phyloP scores from a whole-genome alignment of 768 basidiomycete genomes.

The Auricularia sp. region DNA sequence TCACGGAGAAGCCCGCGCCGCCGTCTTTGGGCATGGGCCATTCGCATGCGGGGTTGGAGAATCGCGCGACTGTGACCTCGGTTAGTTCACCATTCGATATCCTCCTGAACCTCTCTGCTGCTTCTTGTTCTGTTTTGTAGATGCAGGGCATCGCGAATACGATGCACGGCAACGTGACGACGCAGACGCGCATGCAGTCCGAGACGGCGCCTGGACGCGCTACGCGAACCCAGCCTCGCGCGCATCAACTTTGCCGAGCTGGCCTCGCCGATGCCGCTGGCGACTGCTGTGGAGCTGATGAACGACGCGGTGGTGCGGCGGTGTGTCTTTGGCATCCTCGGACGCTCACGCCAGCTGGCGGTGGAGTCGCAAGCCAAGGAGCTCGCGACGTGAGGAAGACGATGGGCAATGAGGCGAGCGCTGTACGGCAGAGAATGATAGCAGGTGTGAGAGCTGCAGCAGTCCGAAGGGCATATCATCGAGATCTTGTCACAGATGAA shows the following conservation, averaged over 20 bases:
- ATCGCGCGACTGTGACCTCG: slow-evolving; percentile 35
- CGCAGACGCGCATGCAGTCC: slow-evolving; percentile 60
- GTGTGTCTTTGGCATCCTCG: slow-evolving; percentile 54
- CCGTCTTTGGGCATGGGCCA: slow-evolving; percentile 22
- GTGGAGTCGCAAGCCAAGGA: slow-evolving; percentile 66
- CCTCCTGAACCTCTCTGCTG: neutral
- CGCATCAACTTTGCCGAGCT: neutral
- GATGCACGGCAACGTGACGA: slow-evolving; percentile 53
- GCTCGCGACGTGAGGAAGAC: slow-evolving; percentile 74
- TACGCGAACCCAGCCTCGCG: slow-evolving; percentile 34
- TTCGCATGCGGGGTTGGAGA: slow-evolving; percentile 17
- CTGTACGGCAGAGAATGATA: slow-evolving; percentile 27
- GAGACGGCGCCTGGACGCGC: slow-evolving; percentile 71
- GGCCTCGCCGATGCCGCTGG: slow-evolving; percentile 14
- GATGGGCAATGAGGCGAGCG: slow-evolving; percentile 74
- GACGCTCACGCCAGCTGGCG: slow-evolving; percentile 66
- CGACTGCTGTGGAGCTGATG: slow-evolving; percentile 9
- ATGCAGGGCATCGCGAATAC: slow-evolving; percentile 50
- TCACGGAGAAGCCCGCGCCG: slow-evolving; percentile 17
- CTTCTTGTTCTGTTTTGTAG: slow-evolving; percentile 1
- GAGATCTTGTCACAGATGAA: too few relatives aligned
- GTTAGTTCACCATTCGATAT: slow-evolving; percentile 24
- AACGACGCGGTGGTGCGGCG: slow-evolving; percentile 16
- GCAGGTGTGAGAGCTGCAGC: too few relatives aligned
- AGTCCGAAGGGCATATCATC: too few relatives aligned